Evolutionary conservation across 176 grass and related monocot species (phyloP).

Genomic region (Aegilops tauschii): DNA sequence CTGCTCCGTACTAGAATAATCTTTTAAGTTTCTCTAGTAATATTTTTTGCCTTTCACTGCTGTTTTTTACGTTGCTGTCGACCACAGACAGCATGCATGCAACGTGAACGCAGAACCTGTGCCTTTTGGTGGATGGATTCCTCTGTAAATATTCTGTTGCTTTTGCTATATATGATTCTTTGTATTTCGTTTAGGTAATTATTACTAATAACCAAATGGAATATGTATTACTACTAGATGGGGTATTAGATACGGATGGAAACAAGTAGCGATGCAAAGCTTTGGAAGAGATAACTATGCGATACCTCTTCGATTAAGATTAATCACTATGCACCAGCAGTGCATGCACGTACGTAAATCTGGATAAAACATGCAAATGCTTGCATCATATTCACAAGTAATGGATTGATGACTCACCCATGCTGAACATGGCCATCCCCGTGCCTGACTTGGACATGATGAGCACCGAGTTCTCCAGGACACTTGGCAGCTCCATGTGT

Average conservation of each 20-base stretch:
- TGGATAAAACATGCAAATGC: neutral
- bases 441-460: slow-evolving; percentile 92
- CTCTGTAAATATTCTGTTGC: neutral
- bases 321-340: neutral
- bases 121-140: slow-evolving; percentile 16
- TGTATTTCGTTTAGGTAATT: neutral
- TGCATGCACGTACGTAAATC: neutral
- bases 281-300: neutral
- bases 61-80: neutral
- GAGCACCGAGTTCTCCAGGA: slow-evolving; percentile 69
- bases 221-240: slow-evolving; percentile 24
- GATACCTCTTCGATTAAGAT: neutral
- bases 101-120: neutral
- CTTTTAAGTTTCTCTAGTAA: neutral
- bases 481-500: slow-evolving; percentile 71
- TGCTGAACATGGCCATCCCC: slow-evolving; percentile 98
- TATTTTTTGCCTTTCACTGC: neutral
- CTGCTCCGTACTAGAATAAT: neutral
- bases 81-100: neutral
- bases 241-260: slow-evolving; percentile 26
- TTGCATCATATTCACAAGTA: neutral
- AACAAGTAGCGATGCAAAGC: neutral
- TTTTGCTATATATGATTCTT: slow-evolving; percentile 8
- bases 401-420: slow-evolving; percentile 45
- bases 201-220: neutral